Evolutionary conservation across 306 rosid genomes (phyloP).

Genomic region (Malus asiatica): DNA sequence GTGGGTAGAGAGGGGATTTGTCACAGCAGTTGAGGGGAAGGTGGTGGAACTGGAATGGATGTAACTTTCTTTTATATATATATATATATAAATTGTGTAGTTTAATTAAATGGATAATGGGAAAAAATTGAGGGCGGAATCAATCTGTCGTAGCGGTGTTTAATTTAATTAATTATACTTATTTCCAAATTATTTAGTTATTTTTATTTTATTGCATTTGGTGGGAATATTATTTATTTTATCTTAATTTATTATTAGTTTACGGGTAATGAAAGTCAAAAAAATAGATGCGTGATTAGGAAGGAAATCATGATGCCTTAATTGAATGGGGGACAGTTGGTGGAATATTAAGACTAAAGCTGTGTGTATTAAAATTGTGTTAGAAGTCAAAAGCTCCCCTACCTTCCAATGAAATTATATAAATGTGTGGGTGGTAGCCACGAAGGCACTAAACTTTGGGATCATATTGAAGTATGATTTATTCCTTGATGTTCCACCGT

Average conservation of each 20-base stretch:
- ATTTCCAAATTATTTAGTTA: background rate
- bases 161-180: background rate
- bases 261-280: background rate
- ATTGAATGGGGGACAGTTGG: background rate
- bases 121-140: background rate
- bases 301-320: background rate
- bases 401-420: background rate
- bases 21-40: background rate
- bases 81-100: background rate
- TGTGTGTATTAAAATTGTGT: background rate
- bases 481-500: no score
- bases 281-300: background rate
- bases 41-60: background rate
- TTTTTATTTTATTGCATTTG: background rate
- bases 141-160: background rate
- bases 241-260: background rate
- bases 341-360: background rate
- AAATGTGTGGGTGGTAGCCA: background rate
- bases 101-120: background rate
- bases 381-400: background rate
- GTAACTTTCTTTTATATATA: background rate
- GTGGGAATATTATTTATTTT: background rate
- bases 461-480: background rate
- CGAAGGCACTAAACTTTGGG: background rate
- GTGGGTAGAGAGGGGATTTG: background rate